phyloP scores from a whole-genome alignment of 73 alveolate species.

The Stentor roeselii region DNA sequence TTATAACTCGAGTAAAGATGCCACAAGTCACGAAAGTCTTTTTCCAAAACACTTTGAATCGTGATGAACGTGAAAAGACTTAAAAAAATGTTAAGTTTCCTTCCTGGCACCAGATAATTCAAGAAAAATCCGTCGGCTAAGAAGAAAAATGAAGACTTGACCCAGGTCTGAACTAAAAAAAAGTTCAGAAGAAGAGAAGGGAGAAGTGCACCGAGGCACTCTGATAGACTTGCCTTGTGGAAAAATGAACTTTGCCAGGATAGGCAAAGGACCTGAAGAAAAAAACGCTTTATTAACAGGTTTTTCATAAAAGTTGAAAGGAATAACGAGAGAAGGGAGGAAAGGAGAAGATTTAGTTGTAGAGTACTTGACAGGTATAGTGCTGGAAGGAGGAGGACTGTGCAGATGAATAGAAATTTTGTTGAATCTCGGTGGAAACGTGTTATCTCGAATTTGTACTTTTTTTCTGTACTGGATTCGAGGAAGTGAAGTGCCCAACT shows the following conservation, averaged over 20 bases:
- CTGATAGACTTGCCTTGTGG: background rate
- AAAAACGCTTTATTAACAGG: background rate
- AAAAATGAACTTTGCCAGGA: background rate
- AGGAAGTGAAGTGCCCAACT: background rate
- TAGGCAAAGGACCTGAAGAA: background rate
- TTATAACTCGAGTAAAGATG: background rate
- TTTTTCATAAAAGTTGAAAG: background rate
- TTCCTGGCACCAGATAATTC: background rate
- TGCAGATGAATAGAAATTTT: background rate
- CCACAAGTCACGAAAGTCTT: conserved; percentile 10
- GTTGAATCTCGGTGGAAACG: background rate
- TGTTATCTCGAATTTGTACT: background rate
- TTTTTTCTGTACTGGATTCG: background rate
- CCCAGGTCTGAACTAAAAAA: background rate
- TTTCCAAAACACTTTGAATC: background rate
- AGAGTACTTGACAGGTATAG: background rate
- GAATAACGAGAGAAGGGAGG: background rate
- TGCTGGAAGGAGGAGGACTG: background rate
- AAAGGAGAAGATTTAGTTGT: background rate
- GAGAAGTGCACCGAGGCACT: background rate
- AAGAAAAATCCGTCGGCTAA: background rate
- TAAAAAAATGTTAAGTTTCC: background rate
- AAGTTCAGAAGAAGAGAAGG: background rate
- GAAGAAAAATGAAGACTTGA: background rate
- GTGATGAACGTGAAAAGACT: background rate